A percentile compares a stretch with the other conserved stretches of the same genome.
Conservation (phyloP, 2,329 filamentous ascomycete species). For the Bipolaris zeicola region DNA sequence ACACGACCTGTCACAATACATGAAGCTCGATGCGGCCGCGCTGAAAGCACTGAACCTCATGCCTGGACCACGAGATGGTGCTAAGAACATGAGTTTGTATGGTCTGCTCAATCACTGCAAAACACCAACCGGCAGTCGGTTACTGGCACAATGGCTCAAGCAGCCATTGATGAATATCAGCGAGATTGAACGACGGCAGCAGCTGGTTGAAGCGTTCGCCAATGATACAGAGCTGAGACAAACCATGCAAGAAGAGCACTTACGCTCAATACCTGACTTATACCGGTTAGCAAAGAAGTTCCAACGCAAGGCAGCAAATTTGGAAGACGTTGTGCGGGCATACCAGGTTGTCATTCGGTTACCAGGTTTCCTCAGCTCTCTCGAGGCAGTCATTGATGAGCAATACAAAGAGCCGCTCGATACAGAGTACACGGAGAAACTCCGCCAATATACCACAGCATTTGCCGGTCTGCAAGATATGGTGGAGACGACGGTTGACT, state of each 20-base stretch:
- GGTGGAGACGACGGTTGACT: constrained; percentile 97
- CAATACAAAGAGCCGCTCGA: constrained; percentile 87
- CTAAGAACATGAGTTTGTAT: constrained; percentile 97
- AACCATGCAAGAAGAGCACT: constrained; percentile 94
- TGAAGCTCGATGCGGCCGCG: constrained; percentile 96
- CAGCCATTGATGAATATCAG: constrained; percentile 90
- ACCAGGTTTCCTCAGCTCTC: constrained; percentile 84
- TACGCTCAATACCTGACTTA: constrained; percentile 90
- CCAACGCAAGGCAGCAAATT: constrained; percentile 84
- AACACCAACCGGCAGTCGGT: constrained; percentile 85
- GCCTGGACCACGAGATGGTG: constrained; percentile 90
- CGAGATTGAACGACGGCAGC: constrained; percentile 89
- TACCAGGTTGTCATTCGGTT: constrained; percentile 94
- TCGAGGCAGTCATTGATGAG: constrained; percentile 96
- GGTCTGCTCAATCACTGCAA: constrained; percentile 97
- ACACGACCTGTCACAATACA: constrained; percentile 94
- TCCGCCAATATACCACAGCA: constrained; percentile 74
- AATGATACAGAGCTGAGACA: constrained; percentile 91
- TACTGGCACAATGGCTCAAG: constrained; percentile 96
- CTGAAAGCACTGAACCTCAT: constrained; percentile 94
- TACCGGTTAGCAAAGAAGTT: constrained; percentile 95
- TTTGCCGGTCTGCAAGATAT: constrained; percentile 91
- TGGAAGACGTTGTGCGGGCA: constrained; percentile 93
- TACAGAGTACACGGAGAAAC: constrained; percentile 81
- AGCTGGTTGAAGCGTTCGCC: constrained; percentile 93